Conservation (phyloP, 1,284 basidiomycete species). For the Fomitopsis palustris region DNA sequence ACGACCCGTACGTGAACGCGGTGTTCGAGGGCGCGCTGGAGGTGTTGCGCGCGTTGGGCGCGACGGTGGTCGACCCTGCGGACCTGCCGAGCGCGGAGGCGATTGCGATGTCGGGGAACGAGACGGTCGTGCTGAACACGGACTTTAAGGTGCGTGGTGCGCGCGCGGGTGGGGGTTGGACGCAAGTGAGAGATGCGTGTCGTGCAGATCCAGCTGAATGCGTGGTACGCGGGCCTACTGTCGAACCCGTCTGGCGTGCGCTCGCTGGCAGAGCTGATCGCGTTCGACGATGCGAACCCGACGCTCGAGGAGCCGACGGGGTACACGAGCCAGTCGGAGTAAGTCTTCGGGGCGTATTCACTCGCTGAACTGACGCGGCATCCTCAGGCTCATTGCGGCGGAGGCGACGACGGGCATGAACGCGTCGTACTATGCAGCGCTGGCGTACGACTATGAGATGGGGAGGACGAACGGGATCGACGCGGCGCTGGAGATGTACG, state of each 20-base stretch:
- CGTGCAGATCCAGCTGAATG: constrained; percentile 50
- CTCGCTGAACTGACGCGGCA: neutral
- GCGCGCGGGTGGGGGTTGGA: neutral
- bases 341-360: constrained; percentile 6
- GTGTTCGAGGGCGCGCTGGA: constrained; percentile 49
- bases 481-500: constrained; percentile 43
- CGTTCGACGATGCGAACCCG: constrained; percentile 48
- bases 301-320: constrained; percentile 45
- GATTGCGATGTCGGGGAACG: constrained; percentile 46
- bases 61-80: constrained; percentile 59
- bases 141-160: constrained; percentile 54
- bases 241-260: constrained; percentile 51
- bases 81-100: constrained; percentile 56
- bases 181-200: neutral
- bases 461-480: constrained; percentile 57
- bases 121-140: constrained; percentile 46
- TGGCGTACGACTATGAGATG: constrained; percentile 48
- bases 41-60: constrained; percentile 48
- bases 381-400: constrained; percentile 41
- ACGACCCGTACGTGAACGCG: constrained; percentile 39
- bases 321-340: constrained; percentile 47
- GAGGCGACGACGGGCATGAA: constrained; percentile 47
- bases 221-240: constrained; percentile 40
- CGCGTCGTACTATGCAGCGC: constrained; percentile 43
- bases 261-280: constrained; percentile 51